Evolutionary conservation across 306 rosid genomes (phyloP).

Genomic region (Cajanus cajan): DNA sequence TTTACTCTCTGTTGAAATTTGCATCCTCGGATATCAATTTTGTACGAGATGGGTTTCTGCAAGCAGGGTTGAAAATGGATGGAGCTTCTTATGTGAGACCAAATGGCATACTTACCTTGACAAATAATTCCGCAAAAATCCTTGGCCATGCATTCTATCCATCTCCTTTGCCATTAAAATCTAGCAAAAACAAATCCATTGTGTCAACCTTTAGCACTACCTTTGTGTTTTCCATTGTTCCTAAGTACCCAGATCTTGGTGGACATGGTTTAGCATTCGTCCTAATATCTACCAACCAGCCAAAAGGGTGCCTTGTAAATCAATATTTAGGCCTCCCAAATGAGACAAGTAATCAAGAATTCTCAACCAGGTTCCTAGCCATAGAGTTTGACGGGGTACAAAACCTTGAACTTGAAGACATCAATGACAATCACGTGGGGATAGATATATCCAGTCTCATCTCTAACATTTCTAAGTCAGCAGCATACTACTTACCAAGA

Average conservation of each 20-base stretch:
- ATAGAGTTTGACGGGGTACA: slow-evolving; percentile 33
- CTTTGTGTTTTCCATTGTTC: slow-evolving; percentile 35
- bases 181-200: slow-evolving; percentile 1
- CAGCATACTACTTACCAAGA: slow-evolving; percentile 6
- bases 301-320: slow-evolving; percentile 28
- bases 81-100: slow-evolving; percentile 22
- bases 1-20: background rate
- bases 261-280: slow-evolving; percentile 36
- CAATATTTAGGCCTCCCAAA: slow-evolving; percentile 40
- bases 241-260: slow-evolving; percentile 27
- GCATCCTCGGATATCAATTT: slow-evolving; percentile 1
- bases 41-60: slow-evolving; percentile 9
- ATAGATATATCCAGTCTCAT: slow-evolving; percentile 31
- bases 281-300: slow-evolving; percentile 18
- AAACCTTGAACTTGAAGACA: slow-evolving; percentile 29
- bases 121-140: slow-evolving; percentile 25
- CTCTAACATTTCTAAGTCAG: slow-evolving; percentile 25
- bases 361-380: slow-evolving; percentile 19
- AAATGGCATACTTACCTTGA: slow-evolving; percentile 23
- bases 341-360: background rate
- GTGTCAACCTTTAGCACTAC: slow-evolving; percentile 31
- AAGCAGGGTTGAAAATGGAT: slow-evolving; percentile 23
- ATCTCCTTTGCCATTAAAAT: slow-evolving; percentile 29
- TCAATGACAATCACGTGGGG: slow-evolving; percentile 38
- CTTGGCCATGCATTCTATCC: slow-evolving; percentile 35